These are phyloP conservation scores for Cucumis cinereus DNA, from an alignment of 306 rosid genomes.

Conservation along the genomic window DNA sequence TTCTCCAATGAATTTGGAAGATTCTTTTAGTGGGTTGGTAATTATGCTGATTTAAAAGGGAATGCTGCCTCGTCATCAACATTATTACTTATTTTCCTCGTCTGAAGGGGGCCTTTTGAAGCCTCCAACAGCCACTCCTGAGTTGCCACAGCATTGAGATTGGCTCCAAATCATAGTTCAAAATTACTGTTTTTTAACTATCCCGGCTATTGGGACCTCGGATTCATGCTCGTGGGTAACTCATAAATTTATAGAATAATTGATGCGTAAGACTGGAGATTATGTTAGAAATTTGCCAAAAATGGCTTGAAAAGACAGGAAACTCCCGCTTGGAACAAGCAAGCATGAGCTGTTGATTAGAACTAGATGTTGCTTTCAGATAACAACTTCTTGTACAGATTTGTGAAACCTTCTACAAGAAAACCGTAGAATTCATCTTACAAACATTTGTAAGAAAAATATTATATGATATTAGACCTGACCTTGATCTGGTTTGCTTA, in stretches of 20 bases:
- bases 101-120: background rate
- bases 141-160: constrained; percentile 1
- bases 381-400: background rate
- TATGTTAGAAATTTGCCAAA: background rate
- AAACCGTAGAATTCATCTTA: background rate
- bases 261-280: background rate
- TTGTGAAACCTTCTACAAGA: background rate
- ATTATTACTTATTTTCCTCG: constrained; percentile 8
- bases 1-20: constrained; percentile 78
- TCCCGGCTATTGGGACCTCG: background rate
- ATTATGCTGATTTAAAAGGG: constrained; percentile 21
- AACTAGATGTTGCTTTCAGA: background rate
- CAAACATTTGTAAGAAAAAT: background rate
- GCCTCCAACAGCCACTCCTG: constrained; percentile 10
- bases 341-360: constrained; percentile 9
- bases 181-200: background rate
- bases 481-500: background rate
- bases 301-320: background rate
- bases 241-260: background rate
- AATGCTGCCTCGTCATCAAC: background rate
- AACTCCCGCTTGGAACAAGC: background rate
- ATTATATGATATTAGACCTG: background rate
- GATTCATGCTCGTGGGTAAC: background rate
- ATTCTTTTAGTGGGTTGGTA: constrained; percentile 32
- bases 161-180: background rate